A percentile compares a stretch with the other conserved stretches of the same genome.
Conservation (phyloP, 148 eudicot genomes). For the Arbutus unedo region DNA sequence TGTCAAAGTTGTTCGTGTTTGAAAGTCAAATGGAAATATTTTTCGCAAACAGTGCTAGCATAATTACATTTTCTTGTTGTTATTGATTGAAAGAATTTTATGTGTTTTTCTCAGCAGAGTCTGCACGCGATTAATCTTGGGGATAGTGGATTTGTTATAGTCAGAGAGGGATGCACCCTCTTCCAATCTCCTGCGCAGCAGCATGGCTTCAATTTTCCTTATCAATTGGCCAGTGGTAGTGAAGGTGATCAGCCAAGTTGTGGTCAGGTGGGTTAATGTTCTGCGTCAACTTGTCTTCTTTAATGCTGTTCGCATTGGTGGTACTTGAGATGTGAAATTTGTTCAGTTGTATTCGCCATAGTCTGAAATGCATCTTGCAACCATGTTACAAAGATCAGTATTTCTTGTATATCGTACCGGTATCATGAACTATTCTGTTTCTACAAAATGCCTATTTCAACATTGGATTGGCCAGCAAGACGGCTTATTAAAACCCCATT, state of each 20-base stretch:
- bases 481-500: neutral
- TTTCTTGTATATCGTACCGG: neutral
- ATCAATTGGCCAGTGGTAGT: conserved; percentile 56
- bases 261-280: conserved; percentile 57
- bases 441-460: neutral
- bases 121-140: conserved; percentile 92
- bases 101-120: conserved; percentile 39
- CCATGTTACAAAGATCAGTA: neutral
- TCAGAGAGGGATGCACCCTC: conserved; percentile 69
- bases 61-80: neutral
- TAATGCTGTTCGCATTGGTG: neutral
- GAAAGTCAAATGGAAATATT: neutral
- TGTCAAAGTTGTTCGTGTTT: neutral
- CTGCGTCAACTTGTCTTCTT: conserved; percentile 1
- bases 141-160: conserved; percentile 82
- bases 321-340: neutral
- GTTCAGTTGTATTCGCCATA: neutral
- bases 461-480: conserved; percentile 8
- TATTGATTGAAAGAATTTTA: neutral
- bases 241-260: conserved; percentile 75
- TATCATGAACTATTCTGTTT: neutral
- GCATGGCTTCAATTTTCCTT: conserved; percentile 87
- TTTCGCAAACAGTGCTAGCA: neutral
- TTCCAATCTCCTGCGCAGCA: conserved; percentile 81
- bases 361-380: neutral